These are phyloP conservation scores for Chionographis japonica DNA, from an alignment of 106 monocot species.

Conservation along the genomic window DNA sequence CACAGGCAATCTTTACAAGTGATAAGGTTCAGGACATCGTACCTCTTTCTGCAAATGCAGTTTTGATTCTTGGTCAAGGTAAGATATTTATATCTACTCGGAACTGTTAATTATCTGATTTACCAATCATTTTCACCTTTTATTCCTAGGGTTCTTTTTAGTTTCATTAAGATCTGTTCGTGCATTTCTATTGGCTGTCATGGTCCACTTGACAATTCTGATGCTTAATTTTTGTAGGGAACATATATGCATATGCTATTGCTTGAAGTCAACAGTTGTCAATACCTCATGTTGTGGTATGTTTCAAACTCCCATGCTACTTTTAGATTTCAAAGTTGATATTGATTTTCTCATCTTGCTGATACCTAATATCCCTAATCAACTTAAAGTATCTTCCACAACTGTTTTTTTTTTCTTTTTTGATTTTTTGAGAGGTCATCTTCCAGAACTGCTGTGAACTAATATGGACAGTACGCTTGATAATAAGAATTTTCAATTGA, in stretches of 20 bases:
- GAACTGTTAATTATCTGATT: background rate
- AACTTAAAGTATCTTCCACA: no score
- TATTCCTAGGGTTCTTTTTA: background rate
- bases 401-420: no score
- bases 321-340: background rate
- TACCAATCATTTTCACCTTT: background rate
- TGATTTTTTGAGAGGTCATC: no score
- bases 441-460: no score
- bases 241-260: slow-evolving; percentile 57
- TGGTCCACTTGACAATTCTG: background rate
- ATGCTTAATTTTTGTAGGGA: slow-evolving; percentile 31
- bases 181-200: background rate
- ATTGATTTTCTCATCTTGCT: background rate
- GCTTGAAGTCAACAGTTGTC: slow-evolving; percentile 21
- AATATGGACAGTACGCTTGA: no score
- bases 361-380: no score
- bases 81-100: slow-evolving; percentile 5
- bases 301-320: background rate
- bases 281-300: slow-evolving; percentile 18
- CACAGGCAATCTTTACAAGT: slow-evolving; percentile 60
- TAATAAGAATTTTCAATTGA: no score
- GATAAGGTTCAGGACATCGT: slow-evolving; percentile 73
- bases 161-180: no score
- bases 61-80: slow-evolving; percentile 75
- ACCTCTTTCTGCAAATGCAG: slow-evolving; percentile 44